Percentiles rank a stretch among this genome's conserved stretches.
These are phyloP conservation scores for Plasmodium berghei DNA, from an alignment of 169 alveolate genomes.

Conservation along the genomic window DNA sequence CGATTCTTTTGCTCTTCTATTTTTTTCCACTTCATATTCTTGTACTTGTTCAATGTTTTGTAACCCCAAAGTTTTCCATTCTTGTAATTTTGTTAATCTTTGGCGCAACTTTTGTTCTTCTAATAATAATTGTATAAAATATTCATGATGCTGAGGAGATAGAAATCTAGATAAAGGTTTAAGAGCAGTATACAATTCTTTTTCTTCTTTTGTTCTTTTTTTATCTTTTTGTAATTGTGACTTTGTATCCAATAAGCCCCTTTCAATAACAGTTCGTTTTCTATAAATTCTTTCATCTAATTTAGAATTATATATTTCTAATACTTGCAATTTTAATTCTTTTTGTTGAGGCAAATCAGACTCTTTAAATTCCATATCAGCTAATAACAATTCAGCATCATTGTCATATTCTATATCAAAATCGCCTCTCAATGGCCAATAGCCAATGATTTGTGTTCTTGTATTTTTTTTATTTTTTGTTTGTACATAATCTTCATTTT, in stretches of 20 bases:
- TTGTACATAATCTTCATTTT: slow-evolving; percentile 53
- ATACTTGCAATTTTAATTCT: slow-evolving; percentile 86
- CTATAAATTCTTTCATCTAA: slow-evolving; percentile 92
- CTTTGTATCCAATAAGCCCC: slow-evolving; percentile 91
- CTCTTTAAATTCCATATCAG: slow-evolving; percentile 97
- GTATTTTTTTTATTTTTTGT: slow-evolving; percentile 79
- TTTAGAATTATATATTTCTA: slow-evolving; percentile 92
- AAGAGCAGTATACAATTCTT: slow-evolving; percentile 90
- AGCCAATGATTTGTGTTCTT: slow-evolving; percentile 92
- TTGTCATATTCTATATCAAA: slow-evolving; percentile 98
- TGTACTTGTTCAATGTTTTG: slow-evolving; percentile 91
- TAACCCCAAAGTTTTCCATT: slow-evolving; percentile 92
- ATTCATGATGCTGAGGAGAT: slow-evolving; percentile 91
- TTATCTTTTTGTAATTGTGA: slow-evolving; percentile 91
- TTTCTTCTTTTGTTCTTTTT: slow-evolving; percentile 91
- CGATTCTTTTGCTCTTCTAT: slow-evolving; percentile 67
- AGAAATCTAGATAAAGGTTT: slow-evolving; percentile 92
- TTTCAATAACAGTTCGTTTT: slow-evolving; percentile 87
- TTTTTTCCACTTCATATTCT: slow-evolving; percentile 77
- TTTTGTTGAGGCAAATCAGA: slow-evolving; percentile 89
- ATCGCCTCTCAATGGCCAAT: slow-evolving; percentile 98
- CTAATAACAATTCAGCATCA: slow-evolving; percentile 97
- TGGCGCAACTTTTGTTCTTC: slow-evolving; percentile 90
- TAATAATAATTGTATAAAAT: slow-evolving; percentile 88
- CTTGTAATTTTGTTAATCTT: slow-evolving; percentile 88